Base-by-base conservation (phyloP, 2,329 filamentous ascomycete species). In the Trichoderma polysporum region DNA sequence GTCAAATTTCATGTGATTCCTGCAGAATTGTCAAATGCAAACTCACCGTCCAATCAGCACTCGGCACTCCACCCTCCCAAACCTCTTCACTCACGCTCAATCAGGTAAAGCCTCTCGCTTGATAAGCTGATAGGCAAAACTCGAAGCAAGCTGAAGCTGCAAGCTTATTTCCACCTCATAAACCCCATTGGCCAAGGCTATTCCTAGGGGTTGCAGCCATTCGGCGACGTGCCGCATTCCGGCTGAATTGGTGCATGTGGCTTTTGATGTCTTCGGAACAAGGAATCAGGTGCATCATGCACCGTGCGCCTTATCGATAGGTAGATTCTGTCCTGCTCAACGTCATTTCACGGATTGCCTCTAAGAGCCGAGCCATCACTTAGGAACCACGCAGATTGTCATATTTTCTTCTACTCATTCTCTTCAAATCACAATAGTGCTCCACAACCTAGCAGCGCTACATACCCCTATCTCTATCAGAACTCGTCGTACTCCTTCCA, bases 51-150 rank as follows among this genome's bases (percentile, higher is more conserved):
- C 57, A 60, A 60, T 60, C 57, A 50, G 27, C 41, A 10, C 35
- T 27, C 27, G 12, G 22, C 41, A 1, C 35, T n/a, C 33, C 33
- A 9, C 49, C 37, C 60, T 39, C 31, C 53, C 27, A 49, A 47
- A 35, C 27, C 37, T 10, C n/a, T 31, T 29, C 39, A 35, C 22
- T 27, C 49, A 29, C 15, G 39, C 57, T 49, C 41, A 37, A 50
- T 49, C 31, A 25, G 45, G 57, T 22, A 49, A 49, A 25, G 57
- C 33, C 47, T 25, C n/a, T n/a, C 9, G 25, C 15, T 19, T 31
- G 39, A 65, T 65, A 57, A 65, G 62, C 62, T 58, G 62, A 58
- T 66, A 49, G 62, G 53, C 62, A 58, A 66, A 50, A 41, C 31
- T 57, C 39, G 31, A 66, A 29, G n/a, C 37, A 56, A 47, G 35